Percentiles rank a stretch among this genome's conserved stretches.
Conservation (phyloP, 1,139 yeast species). For the Yamadazyma taylorii region DNA sequence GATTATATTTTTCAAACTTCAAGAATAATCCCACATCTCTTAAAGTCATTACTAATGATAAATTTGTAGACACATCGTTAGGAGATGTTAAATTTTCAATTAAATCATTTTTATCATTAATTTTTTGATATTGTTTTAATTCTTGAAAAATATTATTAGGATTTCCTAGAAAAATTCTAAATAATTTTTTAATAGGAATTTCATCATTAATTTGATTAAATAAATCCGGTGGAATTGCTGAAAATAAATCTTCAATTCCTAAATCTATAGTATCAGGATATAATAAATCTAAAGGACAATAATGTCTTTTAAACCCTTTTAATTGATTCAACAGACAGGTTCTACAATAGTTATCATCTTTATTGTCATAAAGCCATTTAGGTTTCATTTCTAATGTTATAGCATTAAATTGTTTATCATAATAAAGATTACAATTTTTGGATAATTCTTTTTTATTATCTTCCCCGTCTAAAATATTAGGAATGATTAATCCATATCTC, state of each 20-base stretch:
- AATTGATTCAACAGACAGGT: slow-evolving; percentile 46
- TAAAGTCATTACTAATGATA: slow-evolving; percentile 53
- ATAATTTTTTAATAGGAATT: slow-evolving; percentile 32
- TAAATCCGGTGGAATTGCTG: slow-evolving; percentile 25
- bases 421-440: slow-evolving; percentile 39
- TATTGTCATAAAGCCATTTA: slow-evolving; percentile 48
- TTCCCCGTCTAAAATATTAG: slow-evolving; percentile 40
- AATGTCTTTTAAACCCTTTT: slow-evolving; percentile 36
- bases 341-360: slow-evolving; percentile 39
- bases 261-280: slow-evolving; percentile 31
- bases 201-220: slow-evolving; percentile 20
- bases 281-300: slow-evolving; percentile 46
- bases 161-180: slow-evolving; percentile 27
- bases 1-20: slow-evolving; percentile 38
- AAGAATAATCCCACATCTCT: slow-evolving; percentile 56
- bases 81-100: slow-evolving; percentile 35
- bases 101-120: slow-evolving; percentile 34
- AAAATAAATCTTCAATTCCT: slow-evolving; percentile 37
- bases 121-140: slow-evolving; percentile 37
- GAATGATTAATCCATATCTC: slow-evolving; percentile 41
- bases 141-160: slow-evolving; percentile 40
- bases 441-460: slow-evolving; percentile 28
- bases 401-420: slow-evolving; percentile 22
- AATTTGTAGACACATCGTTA: slow-evolving; percentile 44
- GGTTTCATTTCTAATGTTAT: slow-evolving; percentile 47